Base-by-base conservation (phyloP, 768 basidiomycete genomes). In the Psilocybe tampanensis region DNA sequence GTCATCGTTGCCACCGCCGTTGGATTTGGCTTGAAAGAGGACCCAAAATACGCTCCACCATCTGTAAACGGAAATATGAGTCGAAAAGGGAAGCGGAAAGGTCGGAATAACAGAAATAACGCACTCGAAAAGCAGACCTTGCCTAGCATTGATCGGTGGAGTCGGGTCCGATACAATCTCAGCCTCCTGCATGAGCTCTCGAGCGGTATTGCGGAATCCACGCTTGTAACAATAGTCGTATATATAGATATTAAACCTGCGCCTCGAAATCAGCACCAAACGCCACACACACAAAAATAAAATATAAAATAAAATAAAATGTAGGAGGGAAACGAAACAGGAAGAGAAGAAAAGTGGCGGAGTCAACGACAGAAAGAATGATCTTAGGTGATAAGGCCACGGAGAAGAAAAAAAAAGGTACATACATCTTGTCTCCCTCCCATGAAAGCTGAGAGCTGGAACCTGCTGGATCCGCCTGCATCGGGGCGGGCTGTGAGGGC, bases 31-130 rank as follows among this genome's bases (percentile, higher is more conserved):
- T 12, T 86, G 85, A 68, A 92, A 93, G 15, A 92, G 74, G 0
- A 91, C 86, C 91, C 91, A 93, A 65, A 93, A 93, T 21, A 93
- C 91, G 62, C 85, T 89, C 91, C 91, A 93, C 91, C 91, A 93
- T 68, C 90, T 92, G 62, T 26, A 54, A 54, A 34, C 41, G 23
- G 21, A 52, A 23, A 42, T 32, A 64, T 47, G 41, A 58, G 29
- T 41, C 32, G 39, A 48, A 5, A 53, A 56, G n/a, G n/a, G n/a
- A 29, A 54, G 43, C 22, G 22, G 41, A 42, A 11, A 44, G 19
- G 19, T 47, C 22, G 50, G 50, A 52, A 62, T 51, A 56, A 60
- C 52, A 56, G 54, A 23, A 51, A 47, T 52, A 36, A 78, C 88
- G 49, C 65, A 91, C 89, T 93, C 91, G 74, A 91, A 93, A 41